A percentile compares a stretch with the other conserved stretches of the same genome.
phyloP scores from a whole-genome alignment of 768 basidiomycete genomes.

The Trametes villosa region DNA sequence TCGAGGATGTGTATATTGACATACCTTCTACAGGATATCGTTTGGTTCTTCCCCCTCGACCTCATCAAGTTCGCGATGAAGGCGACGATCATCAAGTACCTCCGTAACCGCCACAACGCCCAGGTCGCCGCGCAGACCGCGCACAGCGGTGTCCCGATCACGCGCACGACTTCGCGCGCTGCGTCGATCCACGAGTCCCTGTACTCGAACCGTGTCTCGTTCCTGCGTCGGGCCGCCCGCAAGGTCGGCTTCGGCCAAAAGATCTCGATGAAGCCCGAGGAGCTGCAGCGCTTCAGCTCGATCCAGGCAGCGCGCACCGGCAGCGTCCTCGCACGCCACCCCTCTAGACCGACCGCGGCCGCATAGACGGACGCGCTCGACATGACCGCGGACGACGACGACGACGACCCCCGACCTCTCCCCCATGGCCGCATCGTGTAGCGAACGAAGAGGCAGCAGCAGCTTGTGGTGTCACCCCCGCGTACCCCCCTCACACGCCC shows the following conservation, averaged over 20 bases:
- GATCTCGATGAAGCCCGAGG: conserved; percentile 81
- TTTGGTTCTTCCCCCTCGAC: conserved; percentile 97
- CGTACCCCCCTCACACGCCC: conserved; percentile 11
- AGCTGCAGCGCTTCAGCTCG: conserved; percentile 83
- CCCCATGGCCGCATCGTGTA: conserved; percentile 7
- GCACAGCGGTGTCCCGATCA: conserved; percentile 69
- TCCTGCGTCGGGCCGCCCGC: conserved; percentile 86
- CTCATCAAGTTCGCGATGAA: conserved; percentile 97
- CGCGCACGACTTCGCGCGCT: conserved; percentile 87
- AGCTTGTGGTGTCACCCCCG: conserved; percentile 23
- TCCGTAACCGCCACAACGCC: conserved; percentile 66
- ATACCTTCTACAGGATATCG: conserved; percentile 66
- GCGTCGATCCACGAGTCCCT: conserved; percentile 89
- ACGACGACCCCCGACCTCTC: conserved; percentile 4
- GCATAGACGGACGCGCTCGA: conserved; percentile 38
- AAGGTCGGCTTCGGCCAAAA: conserved; percentile 88
- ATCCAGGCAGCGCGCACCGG: conserved; percentile 86
- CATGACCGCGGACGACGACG: neutral
- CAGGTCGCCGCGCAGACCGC: conserved; percentile 42
- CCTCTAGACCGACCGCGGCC: conserved; percentile 50
- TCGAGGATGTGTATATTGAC: conserved; percentile 10
- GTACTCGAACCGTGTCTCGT: conserved; percentile 94
- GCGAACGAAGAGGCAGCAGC: conserved; percentile 18
- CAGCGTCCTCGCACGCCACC: conserved; percentile 75
- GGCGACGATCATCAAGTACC: conserved; percentile 83